Evolutionary conservation across 352 stramenopile genomes (phyloP), one percentile per base, ranked within the genome.

Genomic region (Saprolegnia diclina): DNA sequence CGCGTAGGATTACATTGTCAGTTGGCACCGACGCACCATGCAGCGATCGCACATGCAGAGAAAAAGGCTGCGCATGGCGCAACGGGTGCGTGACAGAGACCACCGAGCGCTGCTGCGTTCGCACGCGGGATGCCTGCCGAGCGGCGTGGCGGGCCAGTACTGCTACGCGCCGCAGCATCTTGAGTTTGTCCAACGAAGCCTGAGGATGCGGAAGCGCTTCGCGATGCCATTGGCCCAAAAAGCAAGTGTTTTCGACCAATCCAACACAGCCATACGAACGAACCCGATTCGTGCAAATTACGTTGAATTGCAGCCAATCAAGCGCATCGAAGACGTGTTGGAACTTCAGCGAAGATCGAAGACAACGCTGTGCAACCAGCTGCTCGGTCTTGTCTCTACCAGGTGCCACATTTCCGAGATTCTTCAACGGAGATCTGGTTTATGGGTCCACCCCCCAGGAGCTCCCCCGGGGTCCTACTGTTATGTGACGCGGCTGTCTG

Each of bases 221-320:
- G 35, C 35, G 24, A 57, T 57, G 52, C 52, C 7, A 57, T 57
- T 57, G 22, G 22, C 45, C 21, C 32, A 16, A 57, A 16, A 57
- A 57, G 16, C 13, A 38, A 16, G 32, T 16, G 7, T 57, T 57
- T 57, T 57, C 16, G 16, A 16, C 52, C 52, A 57, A 57, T 57
- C 7, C 7, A 16, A 14, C 9, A 57, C 7, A 16, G 7, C 16
- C 7, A 57, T 16, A 13, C 14, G 52, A 29, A 57, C 7, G 22
- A 7, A 7, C 16, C 52, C 7, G 52, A 57, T 57, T 45, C 7
- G 38, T 16, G 38, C 7, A 14, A 45, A 45, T n/a, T n/a, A n/a
- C n/a, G n/a, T n/a, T n/a, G n/a, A n/a, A n/a, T n/a, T n/a, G n/a
- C n/a, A n/a, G n/a, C n/a, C n/a, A n/a, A n/a, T n/a, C n/a, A n/a